Evolutionary conservation across 2,329 filamentous ascomycete species (phyloP).

Genomic region (Venturia aucupariae): DNA sequence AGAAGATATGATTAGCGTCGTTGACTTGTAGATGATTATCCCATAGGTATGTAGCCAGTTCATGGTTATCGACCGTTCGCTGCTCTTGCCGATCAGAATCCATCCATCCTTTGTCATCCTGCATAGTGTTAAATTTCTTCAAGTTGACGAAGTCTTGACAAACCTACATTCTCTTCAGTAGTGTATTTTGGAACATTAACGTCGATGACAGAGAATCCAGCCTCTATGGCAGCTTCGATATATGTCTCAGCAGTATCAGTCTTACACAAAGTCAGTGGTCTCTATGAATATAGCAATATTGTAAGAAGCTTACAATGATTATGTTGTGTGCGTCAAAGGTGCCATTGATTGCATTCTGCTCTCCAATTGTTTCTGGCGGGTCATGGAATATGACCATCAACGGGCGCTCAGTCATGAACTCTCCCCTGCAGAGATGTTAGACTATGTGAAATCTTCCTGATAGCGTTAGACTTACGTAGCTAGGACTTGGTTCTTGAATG

Average conservation of each 20-base stretch:
- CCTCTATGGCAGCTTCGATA: slow-evolving; percentile 70
- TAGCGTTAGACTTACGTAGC: slow-evolving; percentile 49
- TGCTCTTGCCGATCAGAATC: slow-evolving; percentile 25
- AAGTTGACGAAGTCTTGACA: not conserved
- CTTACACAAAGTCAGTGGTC: slow-evolving; percentile 44
- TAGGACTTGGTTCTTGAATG: slow-evolving; percentile 79
- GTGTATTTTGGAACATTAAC: slow-evolving; percentile 79
- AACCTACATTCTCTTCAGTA: slow-evolving; percentile 51
- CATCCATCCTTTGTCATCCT: slow-evolving; percentile 23
- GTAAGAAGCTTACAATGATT: slow-evolving; percentile 60
- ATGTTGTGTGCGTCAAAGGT: slow-evolving; percentile 73
- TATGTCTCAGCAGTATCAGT: slow-evolving; percentile 74
- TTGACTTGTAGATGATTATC: slow-evolving; percentile 80
- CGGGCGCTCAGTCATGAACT: slow-evolving; percentile 55
- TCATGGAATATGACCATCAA: slow-evolving; percentile 86
- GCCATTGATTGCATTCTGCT: slow-evolving; percentile 47
- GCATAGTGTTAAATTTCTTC: slow-evolving; percentile 12
- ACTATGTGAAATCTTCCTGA: slow-evolving; percentile 9
- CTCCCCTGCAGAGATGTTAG: slow-evolving; percentile 38
- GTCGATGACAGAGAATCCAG: slow-evolving; percentile 78
- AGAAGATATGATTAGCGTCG: slow-evolving; percentile 62
- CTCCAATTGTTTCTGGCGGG: slow-evolving; percentile 45
- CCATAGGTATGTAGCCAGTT: slow-evolving; percentile 82
- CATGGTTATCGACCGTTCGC: slow-evolving; percentile 44
- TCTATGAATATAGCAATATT: slow-evolving; percentile 14